Evolutionary conservation across 2,329 filamentous ascomycete genomes (phyloP).

Genomic region (Penicillium sp.): DNA sequence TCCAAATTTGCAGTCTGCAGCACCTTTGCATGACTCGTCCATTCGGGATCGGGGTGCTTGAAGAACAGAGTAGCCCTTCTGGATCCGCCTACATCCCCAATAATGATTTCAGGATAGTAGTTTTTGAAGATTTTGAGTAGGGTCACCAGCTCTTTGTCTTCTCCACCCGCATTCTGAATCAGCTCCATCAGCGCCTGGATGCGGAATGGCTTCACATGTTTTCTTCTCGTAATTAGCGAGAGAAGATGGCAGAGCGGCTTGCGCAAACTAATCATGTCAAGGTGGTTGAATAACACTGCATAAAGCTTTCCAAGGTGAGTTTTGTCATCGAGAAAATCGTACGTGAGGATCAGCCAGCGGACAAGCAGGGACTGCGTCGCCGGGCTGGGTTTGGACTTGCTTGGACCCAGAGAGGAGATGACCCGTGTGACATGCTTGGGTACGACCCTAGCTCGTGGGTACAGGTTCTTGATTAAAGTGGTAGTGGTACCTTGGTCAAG

Average conservation of each 20-base stretch:
- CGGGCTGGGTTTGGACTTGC: slow-evolving; percentile 71
- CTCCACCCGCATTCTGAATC: slow-evolving; percentile 54
- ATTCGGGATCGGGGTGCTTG: slow-evolving; percentile 73
- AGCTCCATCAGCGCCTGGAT: slow-evolving; percentile 69
- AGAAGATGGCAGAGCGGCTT: slow-evolving; percentile 72
- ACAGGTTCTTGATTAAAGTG: slow-evolving; percentile 70
- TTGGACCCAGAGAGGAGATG: slow-evolving; percentile 74
- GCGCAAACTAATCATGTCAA: slow-evolving; percentile 77
- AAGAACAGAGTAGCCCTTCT: slow-evolving; percentile 37
- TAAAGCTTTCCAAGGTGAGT: slow-evolving; percentile 68
- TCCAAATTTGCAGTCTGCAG: slow-evolving; percentile 62
- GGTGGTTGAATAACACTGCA: slow-evolving; percentile 73
- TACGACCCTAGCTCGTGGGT: slow-evolving; percentile 67
- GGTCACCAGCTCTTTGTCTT: slow-evolving; percentile 72
- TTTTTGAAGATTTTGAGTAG: slow-evolving; percentile 83
- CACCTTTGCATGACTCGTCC: slow-evolving; percentile 66
- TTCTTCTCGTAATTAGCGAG: slow-evolving; percentile 74
- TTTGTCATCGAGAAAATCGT: slow-evolving; percentile 68
- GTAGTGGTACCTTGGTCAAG: slow-evolving; percentile 75
- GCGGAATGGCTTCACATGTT: slow-evolving; percentile 79
- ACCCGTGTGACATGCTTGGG: slow-evolving; percentile 63
- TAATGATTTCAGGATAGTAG: slow-evolving; percentile 85
- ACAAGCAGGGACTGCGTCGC: slow-evolving; percentile 69
- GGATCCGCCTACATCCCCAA: slow-evolving; percentile 62
- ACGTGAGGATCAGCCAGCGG: slow-evolving; percentile 75